Base-by-base conservation (phyloP, 2,329 filamentous ascomycete species). In the Aspergillus felis region DNA sequence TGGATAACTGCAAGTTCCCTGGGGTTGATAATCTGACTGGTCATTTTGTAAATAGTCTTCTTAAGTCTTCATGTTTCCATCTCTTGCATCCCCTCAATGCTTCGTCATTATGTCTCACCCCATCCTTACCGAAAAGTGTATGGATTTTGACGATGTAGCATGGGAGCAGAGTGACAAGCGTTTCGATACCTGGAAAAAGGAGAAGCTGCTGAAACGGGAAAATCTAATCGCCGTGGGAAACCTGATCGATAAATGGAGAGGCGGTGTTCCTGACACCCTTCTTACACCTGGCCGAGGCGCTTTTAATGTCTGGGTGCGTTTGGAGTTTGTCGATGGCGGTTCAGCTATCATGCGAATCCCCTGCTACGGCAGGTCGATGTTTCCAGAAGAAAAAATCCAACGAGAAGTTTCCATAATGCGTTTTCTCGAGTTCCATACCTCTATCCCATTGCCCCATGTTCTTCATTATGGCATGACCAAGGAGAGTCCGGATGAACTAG, bases 341-440 rank as follows among this genome's bases (percentile, higher is more conserved):
- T 58, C 55, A 20, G 53, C 56, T 9, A 22, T 63, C 14, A 51
- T 64, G 3, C 60, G 61, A n/a, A 58, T 66, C 29, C 58, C 54
- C 6, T 54, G 50, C 9, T 56, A 56, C 10, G 60, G 58, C 1
- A 12, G 29, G 8, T 53, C 54, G 4, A 59, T 66, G 54, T 64
- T 64, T 57, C 54, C 55, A 1, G 60, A 65, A 48, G 64, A 67
- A 28, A 66, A 68, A 41, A 47, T 62, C 17, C 44, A 22, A 22
- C 17, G 20, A 42, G 41, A 42, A 22, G 41, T 42, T 10, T n/a
- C 41, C 20, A n/a, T 42, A 7, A 42, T 42, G 41, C 17, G 7
- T 10, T 42, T 42, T 20, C 41, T 42, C 41, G 20, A 42, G n/a
- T 6, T 1, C 3, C 17, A 42, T 10, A 42, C 41, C 7, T n/a